Evolutionary conservation across 2,329 filamentous ascomycete species (phyloP).

Genomic region (Trichoderma sp.): DNA sequence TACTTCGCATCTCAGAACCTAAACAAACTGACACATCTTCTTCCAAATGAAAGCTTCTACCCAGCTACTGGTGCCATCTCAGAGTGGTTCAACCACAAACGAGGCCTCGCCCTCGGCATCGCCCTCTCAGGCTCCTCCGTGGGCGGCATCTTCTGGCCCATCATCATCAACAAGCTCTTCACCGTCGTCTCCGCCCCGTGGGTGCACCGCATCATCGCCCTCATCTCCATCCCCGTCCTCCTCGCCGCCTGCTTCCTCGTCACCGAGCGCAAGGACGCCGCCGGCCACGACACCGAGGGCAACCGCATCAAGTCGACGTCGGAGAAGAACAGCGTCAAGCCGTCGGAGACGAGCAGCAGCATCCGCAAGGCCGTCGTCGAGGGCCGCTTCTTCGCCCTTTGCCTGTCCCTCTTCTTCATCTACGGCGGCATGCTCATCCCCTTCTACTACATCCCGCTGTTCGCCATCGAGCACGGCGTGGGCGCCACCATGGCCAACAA

Average conservation of each 20-base stretch:
- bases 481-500: conserved; percentile 54
- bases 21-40: neutral
- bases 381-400: conserved; percentile 25
- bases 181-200: conserved; percentile 10
- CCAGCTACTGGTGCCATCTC: conserved; percentile 32
- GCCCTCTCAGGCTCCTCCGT: conserved; percentile 33
- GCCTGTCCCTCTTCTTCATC: conserved; percentile 28
- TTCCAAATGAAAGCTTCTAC: conserved; percentile 27
- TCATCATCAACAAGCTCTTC: conserved; percentile 26
- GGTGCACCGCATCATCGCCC: conserved; percentile 24
- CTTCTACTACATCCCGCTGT: conserved; percentile 43
- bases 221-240: conserved; percentile 29
- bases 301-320: conserved; percentile 10
- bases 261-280: conserved; percentile 26
- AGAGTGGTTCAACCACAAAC: conserved; percentile 32
- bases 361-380: conserved; percentile 31
- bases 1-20: neutral
- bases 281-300: conserved; percentile 21
- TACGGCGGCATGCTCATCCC: conserved; percentile 32
- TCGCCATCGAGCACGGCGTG: conserved; percentile 47
- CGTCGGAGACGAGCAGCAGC: conserved; percentile 12
- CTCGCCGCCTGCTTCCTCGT: conserved; percentile 29
- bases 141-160: conserved; percentile 33
- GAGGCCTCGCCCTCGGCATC: conserved; percentile 33
- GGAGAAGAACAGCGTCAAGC: conserved; percentile 16